These are phyloP conservation scores for Haplosporangium gracile DNA, from an alignment of 192 early-diverging fungal species.

Conservation along the genomic window DNA sequence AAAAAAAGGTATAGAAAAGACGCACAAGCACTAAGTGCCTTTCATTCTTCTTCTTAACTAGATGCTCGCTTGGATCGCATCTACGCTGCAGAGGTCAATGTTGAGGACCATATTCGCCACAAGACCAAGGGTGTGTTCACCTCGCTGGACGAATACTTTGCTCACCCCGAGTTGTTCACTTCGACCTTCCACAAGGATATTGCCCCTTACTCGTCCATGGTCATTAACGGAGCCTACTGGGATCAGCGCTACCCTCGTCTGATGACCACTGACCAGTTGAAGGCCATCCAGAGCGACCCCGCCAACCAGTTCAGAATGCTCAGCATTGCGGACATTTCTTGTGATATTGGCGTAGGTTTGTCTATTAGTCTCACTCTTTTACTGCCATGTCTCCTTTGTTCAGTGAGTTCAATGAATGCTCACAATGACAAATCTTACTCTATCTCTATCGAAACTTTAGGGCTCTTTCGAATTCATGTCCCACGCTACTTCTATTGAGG, in stretches of 20 bases:
- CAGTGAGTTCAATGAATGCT: neutral
- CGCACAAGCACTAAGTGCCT: neutral
- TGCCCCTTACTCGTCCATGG: slow-evolving; percentile 90
- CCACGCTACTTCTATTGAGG: slow-evolving; percentile 89
- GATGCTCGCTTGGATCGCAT: slow-evolving; percentile 78
- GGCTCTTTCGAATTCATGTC: slow-evolving; percentile 97
- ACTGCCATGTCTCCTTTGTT: neutral
- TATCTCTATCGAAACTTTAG: slow-evolving; percentile 45
- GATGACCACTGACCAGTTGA: slow-evolving; percentile 88
- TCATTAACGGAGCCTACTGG: slow-evolving; percentile 98
- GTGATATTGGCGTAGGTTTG: slow-evolving; percentile 84
- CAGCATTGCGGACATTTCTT: slow-evolving; percentile 91
- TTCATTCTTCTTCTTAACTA: neutral
- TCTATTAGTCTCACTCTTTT: neutral
- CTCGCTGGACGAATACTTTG: slow-evolving; percentile 76
- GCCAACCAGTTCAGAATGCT: slow-evolving; percentile 81
- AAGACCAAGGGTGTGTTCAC: slow-evolving; percentile 76
- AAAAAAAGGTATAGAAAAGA: neutral
- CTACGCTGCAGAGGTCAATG: slow-evolving; percentile 84
- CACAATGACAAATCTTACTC: neutral
- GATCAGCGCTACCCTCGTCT: slow-evolving; percentile 87
- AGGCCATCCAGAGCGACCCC: slow-evolving; percentile 73
- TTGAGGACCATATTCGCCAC: slow-evolving; percentile 85
- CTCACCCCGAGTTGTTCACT: slow-evolving; percentile 69
- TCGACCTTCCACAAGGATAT: slow-evolving; percentile 67